phyloP scores from a whole-genome alignment of 2,329 filamentous ascomycete genomes.

The Penicillium sp. region DNA sequence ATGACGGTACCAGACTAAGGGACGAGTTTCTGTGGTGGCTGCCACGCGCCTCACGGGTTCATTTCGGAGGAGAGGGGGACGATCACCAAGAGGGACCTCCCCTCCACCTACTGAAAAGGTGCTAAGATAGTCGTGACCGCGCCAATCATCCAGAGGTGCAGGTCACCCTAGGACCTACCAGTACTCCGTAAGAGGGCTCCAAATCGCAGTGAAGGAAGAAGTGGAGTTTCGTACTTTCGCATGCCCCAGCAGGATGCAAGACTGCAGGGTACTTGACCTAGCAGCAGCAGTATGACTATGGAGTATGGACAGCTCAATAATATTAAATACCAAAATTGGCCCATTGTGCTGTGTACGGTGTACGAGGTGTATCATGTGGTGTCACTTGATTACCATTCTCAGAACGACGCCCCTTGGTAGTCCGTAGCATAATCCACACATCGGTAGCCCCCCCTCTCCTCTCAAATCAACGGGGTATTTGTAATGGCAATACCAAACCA shows the following conservation, averaged over 20 bases:
- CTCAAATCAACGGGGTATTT: background rate
- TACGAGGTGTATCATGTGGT: background rate
- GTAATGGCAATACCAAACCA: background rate
- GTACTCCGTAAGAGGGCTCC: background rate
- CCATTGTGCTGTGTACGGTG: background rate
- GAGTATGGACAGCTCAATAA: background rate
- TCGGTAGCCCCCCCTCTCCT: background rate
- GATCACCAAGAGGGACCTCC: constrained; percentile 23
- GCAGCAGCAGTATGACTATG: background rate
- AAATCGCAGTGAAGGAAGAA: background rate
- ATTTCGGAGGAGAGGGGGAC: constrained; percentile 15
- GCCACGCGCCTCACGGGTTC: constrained; percentile 18
- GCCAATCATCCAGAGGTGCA: constrained; percentile 3
- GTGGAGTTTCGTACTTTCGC: constrained; percentile 5
- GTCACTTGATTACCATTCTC: background rate
- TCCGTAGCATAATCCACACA: background rate
- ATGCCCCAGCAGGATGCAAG: background rate
- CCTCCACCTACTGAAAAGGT: constrained; percentile 24
- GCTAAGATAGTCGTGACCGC: constrained; percentile 21
- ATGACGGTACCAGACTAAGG: background rate
- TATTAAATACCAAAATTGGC: background rate
- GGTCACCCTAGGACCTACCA: background rate
- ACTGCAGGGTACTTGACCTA: background rate
- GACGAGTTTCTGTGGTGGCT: constrained; percentile 10
- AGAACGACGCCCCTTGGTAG: background rate